A percentile compares a stretch with the other conserved stretches of the same genome.
Conservation (phyloP, 129 eudicot genomes). For the Calendula officinalis region DNA sequence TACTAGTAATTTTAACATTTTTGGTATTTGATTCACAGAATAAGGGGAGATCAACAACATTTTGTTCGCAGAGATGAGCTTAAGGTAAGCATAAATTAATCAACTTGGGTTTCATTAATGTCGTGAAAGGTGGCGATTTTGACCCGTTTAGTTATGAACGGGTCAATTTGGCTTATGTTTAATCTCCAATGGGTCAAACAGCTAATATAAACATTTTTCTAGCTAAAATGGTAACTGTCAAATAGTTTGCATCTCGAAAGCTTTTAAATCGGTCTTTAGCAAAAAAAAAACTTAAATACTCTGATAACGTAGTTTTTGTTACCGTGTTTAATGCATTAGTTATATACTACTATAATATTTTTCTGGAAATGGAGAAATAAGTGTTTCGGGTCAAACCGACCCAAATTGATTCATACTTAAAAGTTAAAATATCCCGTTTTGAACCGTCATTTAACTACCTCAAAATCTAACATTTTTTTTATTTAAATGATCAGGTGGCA, state of each 20-base stretch:
- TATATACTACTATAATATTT: too few species aligned
- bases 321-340: too few species aligned
- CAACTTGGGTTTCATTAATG: background rate
- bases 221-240: too few species aligned
- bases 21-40: slow-evolving; percentile 49
- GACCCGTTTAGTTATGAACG: background rate
- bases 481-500: slow-evolving; percentile 56
- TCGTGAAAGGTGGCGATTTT: background rate
- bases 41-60: slow-evolving; percentile 97
- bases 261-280: too few species aligned
- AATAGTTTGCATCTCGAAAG: too few species aligned
- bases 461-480: slow-evolving; percentile 4
- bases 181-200: too few species aligned
- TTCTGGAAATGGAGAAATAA: too few species aligned
- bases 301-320: too few species aligned
- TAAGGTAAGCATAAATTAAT: slow-evolving; percentile 46
- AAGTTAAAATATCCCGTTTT: too few species aligned
- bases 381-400: too few species aligned
- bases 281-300: too few species aligned
- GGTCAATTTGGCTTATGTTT: background rate
- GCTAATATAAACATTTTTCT: background rate
- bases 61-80: slow-evolving; percentile 96
- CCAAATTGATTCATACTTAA: too few species aligned
- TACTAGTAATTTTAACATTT: background rate
- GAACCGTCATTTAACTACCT: background rate